Evolutionary conservation across 106 monocot species (phyloP).

Genomic region (Apostasia ramifera): DNA sequence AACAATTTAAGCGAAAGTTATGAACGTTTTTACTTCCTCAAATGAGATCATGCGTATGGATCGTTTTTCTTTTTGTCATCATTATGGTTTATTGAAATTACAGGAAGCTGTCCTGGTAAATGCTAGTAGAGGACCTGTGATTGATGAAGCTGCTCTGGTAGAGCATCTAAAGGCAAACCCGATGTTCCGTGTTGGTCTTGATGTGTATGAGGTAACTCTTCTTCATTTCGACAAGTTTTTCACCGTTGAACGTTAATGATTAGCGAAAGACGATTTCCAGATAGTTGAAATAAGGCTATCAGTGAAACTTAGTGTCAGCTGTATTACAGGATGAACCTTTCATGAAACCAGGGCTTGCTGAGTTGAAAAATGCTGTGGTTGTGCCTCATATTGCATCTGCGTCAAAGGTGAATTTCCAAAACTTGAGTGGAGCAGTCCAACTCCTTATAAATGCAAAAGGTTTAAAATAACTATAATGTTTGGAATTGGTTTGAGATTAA

Average conservation of each 20-base stretch:
- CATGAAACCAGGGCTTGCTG: slow-evolving; percentile 98
- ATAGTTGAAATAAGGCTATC: background rate
- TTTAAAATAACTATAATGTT: too few relatives aligned
- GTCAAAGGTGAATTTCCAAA: slow-evolving; percentile 62
- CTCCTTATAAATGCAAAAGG: too few relatives aligned
- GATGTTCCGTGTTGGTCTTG: slow-evolving; percentile 96
- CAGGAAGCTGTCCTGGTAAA: slow-evolving; percentile 98
- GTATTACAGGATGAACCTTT: slow-evolving; percentile 82
- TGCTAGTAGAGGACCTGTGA: slow-evolving; percentile 94
- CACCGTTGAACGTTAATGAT: too few relatives aligned
- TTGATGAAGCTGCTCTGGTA: slow-evolving; percentile 89
- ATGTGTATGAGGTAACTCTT: slow-evolving; percentile 88
- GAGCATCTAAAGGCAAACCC: slow-evolving; percentile 93
- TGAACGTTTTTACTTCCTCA: background rate
- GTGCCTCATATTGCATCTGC: slow-evolving; percentile 99
- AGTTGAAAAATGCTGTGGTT: slow-evolving; percentile 82
- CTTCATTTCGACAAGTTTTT: background rate
- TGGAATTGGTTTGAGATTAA: too few relatives aligned
- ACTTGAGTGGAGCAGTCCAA: too few relatives aligned
- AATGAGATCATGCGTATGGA: too few relatives aligned
- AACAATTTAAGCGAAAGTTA: background rate
- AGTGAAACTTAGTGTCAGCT: background rate
- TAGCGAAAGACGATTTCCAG: too few relatives aligned
- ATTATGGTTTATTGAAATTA: background rate
- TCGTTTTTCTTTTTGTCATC: too few relatives aligned